Evolutionary conservation across 2,329 filamentous ascomycete genomes (phyloP).

Genomic region (Fusarium azukiicola): DNA sequence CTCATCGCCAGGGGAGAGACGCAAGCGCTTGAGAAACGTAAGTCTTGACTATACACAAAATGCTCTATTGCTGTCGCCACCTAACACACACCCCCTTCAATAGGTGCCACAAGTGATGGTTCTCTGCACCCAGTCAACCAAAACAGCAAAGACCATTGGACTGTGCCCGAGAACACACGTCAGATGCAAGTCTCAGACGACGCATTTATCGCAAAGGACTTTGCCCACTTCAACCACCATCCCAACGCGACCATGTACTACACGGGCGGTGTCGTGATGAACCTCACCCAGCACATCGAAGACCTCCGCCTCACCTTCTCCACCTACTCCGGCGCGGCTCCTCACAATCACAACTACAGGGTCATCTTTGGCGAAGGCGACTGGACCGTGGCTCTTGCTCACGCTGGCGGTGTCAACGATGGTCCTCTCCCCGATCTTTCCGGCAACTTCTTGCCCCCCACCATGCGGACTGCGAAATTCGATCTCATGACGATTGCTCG

Average conservation of each 20-base stretch:
- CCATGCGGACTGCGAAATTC: neutral
- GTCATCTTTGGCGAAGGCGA: conserved; percentile 23
- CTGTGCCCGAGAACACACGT: neutral
- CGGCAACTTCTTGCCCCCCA: neutral
- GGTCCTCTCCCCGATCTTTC: neutral
- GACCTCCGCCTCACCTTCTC: conserved; percentile 20
- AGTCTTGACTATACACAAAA: too few species aligned
- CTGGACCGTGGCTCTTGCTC: conserved; percentile 16
- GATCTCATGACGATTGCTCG: conserved; percentile 15
- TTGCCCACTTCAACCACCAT: conserved; percentile 19
- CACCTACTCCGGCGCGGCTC: neutral
- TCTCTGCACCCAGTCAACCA: neutral
- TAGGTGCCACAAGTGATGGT: neutral
- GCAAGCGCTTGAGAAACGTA: too few species aligned
- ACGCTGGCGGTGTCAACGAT: neutral
- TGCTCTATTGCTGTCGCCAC: too few species aligned
- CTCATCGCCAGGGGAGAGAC: too few species aligned
- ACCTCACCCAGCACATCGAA: conserved; percentile 3
- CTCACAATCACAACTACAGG: conserved; percentile 23
- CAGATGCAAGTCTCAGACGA: conserved; percentile 24
- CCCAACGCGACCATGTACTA: conserved; percentile 18
- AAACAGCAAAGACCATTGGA: neutral
- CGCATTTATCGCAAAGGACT: conserved; percentile 13
- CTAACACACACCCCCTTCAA: too few species aligned
- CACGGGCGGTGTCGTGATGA: conserved; percentile 1